Base-by-base conservation (phyloP, 129 eudicot genomes). In the Solidago caesia region DNA sequence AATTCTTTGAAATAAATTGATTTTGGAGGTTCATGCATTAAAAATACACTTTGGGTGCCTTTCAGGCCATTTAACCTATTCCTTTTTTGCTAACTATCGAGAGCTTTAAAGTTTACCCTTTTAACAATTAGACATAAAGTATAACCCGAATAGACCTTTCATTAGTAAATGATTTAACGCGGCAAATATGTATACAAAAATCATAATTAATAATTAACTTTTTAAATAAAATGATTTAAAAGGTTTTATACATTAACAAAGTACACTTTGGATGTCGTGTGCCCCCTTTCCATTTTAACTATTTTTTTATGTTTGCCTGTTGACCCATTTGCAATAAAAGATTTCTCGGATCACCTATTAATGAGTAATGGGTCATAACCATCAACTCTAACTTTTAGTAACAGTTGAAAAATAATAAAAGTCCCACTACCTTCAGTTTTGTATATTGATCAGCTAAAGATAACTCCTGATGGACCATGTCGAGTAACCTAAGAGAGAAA, bases 401-500 rank as follows among this genome's bases (percentile, higher is more conserved):
- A 55, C 1, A 15, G 33, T 10, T 73, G 65, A 66, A 42, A 51
- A 59, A 45, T 44, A 26, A 47, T 56, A 48, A 46, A 71, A 46
- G 43, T 12, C 39, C 53, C 14, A 63, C 56, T 86, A 94, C 98
- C 93, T 88, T 87, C 77, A 94, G 73, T 68, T 90, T 88, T 43
- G 86, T 70, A 56, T 81, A 94, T 52, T 94, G 98, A 84, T 94
- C 98, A 25, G 93, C 98, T 89, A 90, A 81, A 62, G 98, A 88
- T 71, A 94, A 68, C 75, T 94, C 98, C 81, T 87, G 91, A 86
- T 90, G 97, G 60, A 85, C 96, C 93, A 88, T 67, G 83, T 94
- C 96, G 42, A 90, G 74, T 77, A 94, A 79, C 91, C 98, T 94
- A 78, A 5, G 29, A 43, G 79, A 79, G 58, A 73, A 39, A 67